Conservation (phyloP, 176 grass and related monocot species). For the Eleusine indica region DNA sequence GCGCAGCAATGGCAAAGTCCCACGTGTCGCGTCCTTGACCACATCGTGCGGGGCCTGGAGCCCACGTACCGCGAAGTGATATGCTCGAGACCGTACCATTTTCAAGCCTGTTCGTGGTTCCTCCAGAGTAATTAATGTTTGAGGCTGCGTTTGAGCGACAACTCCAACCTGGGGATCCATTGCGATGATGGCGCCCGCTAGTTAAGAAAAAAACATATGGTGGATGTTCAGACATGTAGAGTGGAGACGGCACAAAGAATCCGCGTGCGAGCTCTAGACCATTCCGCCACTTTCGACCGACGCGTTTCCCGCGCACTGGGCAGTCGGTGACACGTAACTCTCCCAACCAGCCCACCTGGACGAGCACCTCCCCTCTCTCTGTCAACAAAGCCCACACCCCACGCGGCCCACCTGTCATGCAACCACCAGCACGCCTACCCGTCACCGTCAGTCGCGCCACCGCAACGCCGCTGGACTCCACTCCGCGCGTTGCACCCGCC, state of each 20-base stretch:
- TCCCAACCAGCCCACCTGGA: background rate
- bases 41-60: background rate
- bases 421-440: accelerated
- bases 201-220: no score
- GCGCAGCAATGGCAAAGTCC: background rate
- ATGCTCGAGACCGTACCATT: constrained; percentile 23
- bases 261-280: constrained; percentile 41
- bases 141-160: constrained; percentile 19
- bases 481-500: background rate
- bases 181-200: background rate
- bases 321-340: constrained; percentile 43
- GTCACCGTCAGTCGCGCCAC: background rate
- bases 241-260: constrained; percentile 28
- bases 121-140: background rate
- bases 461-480: constrained; percentile 38
- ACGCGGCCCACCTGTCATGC: background rate
- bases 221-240: no score
- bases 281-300: constrained; percentile 53
- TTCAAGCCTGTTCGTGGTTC: background rate
- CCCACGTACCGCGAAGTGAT: constrained; percentile 41
- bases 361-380: accelerated
- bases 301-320: constrained; percentile 49
- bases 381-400: accelerated
- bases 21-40: constrained; percentile 21
- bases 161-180: constrained; percentile 29